A percentile compares a stretch with the other conserved stretches of the same genome.
Evolutionary conservation across 1,284 basidiomycete genomes (phyloP).

Genomic region (Exsudoporus floridanus): DNA sequence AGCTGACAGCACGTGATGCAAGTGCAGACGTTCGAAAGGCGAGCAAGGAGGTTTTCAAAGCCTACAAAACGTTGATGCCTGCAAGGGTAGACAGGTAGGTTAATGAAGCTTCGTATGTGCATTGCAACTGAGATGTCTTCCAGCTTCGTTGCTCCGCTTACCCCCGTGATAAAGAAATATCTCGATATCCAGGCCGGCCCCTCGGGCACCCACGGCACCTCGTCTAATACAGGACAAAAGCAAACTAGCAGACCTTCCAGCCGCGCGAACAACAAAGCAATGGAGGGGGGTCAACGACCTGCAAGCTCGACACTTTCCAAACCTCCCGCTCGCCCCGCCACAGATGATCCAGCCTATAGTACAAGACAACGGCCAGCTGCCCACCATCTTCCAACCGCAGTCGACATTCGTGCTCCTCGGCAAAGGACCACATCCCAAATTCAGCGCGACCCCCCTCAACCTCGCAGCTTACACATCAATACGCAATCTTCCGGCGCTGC

Average conservation of each 20-base stretch:
- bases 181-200: constrained; percentile 55
- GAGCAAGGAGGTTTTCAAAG: constrained; percentile 70
- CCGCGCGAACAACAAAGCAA: constrained; percentile 19
- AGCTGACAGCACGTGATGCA: constrained; percentile 67
- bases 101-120: neutral
- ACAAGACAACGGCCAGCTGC: constrained; percentile 10
- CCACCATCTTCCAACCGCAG: neutral
- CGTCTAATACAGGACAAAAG: constrained; percentile 11
- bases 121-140: constrained; percentile 4
- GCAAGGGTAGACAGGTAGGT: constrained; percentile 64
- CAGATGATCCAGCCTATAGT: neutral
- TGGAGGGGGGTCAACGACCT: constrained; percentile 11
- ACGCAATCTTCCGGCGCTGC: constrained; percentile 22
- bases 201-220: neutral
- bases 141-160: constrained; percentile 73
- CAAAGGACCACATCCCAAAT: constrained; percentile 23
- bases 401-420: constrained; percentile 14
- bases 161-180: constrained; percentile 76
- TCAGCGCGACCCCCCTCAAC: constrained; percentile 16
- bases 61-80: constrained; percentile 71
- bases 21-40: constrained; percentile 73
- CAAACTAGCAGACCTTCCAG: constrained; percentile 29
- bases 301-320: constrained; percentile 13
- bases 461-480: constrained; percentile 18
- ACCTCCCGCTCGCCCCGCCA: constrained; percentile 8